These are phyloP conservation scores for Sonneratia alba DNA, from an alignment of 345 rosid species.

Conservation along the genomic window DNA sequence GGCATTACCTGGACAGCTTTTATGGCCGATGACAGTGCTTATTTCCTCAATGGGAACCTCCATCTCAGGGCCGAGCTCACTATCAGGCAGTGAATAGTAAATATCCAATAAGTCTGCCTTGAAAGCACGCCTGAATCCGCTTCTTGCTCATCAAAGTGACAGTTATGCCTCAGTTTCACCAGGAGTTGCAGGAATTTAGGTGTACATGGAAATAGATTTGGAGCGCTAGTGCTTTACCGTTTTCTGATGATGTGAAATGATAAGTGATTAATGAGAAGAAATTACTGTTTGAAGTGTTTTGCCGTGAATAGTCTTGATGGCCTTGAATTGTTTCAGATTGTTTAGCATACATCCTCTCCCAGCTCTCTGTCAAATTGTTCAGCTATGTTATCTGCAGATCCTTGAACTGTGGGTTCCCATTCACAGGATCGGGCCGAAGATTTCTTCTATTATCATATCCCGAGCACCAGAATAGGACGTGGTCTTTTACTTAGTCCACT, in stretches of 20 bases:
- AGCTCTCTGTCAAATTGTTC: background rate
- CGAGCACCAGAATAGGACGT: too few relatives aligned
- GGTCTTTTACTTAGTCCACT: too few relatives aligned
- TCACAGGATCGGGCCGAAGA: background rate
- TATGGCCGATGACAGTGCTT: conserved; percentile 42
- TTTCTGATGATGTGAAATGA: background rate
- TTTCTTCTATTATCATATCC: background rate
- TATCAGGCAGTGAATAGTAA: conserved; percentile 26
- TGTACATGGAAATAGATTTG: conserved; percentile 2
- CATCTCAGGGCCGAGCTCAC: conserved; percentile 83
- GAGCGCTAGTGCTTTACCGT: background rate
- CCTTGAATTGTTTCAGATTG: background rate
- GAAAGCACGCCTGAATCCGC: background rate
- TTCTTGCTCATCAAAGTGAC: background rate
- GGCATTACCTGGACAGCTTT: conserved; percentile 50
- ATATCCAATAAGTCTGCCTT: conserved; percentile 1
- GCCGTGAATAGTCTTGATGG: background rate
- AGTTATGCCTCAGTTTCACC: background rate
- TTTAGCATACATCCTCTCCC: background rate
- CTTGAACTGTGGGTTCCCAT: background rate
- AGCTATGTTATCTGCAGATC: background rate
- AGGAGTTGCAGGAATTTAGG: background rate
- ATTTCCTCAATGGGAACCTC: conserved; percentile 61
- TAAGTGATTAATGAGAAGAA: background rate
- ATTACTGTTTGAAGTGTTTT: background rate